A percentile compares a stretch with the other conserved stretches of the same genome.
phyloP scores from a whole-genome alignment of 768 basidiomycete genomes.

The Suillus subalutaceus region DNA sequence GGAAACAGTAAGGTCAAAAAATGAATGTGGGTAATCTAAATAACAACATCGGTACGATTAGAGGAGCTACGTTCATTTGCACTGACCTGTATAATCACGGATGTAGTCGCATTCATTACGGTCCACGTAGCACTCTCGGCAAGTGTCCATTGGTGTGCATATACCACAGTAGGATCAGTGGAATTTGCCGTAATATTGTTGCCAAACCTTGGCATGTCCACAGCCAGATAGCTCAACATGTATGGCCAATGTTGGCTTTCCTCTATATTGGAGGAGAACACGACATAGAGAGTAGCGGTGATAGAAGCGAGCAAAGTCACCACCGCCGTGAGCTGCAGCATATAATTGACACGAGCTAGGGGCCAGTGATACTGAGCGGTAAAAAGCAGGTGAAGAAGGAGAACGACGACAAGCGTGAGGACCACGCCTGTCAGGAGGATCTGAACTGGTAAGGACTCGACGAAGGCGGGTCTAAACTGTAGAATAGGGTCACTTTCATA shows the following conservation, averaged over 20 bases:
- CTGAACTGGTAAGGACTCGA: constrained; percentile 89
- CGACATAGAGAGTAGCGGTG: constrained; percentile 75
- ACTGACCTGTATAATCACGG: constrained; percentile 82
- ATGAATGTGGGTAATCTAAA: constrained; percentile 94
- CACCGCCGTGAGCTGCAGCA: constrained; percentile 85
- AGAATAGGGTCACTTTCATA: constrained; percentile 72
- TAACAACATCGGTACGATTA: neutral
- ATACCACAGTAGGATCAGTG: constrained; percentile 26
- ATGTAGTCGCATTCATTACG: constrained; percentile 84
- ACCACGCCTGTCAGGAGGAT: constrained; percentile 85
- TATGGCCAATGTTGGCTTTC: constrained; percentile 89
- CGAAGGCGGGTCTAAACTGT: constrained; percentile 75
- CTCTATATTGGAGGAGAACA: constrained; percentile 58
- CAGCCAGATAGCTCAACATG: constrained; percentile 91
- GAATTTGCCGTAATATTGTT: constrained; percentile 20
- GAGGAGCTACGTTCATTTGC: neutral
- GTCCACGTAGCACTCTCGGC: constrained; percentile 79
- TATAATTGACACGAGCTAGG: constrained; percentile 89
- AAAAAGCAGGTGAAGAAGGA: constrained; percentile 91
- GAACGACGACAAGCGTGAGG: constrained; percentile 79
- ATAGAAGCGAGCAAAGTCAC: constrained; percentile 77
- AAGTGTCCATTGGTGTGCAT: constrained; percentile 55
- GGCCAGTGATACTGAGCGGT: constrained; percentile 97
- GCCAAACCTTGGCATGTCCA: constrained; percentile 55
- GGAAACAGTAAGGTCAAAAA: constrained; percentile 96